Evolutionary conservation across 805 yeast genomes (phyloP).

Genomic region (Suhomyces faveliae): DNA sequence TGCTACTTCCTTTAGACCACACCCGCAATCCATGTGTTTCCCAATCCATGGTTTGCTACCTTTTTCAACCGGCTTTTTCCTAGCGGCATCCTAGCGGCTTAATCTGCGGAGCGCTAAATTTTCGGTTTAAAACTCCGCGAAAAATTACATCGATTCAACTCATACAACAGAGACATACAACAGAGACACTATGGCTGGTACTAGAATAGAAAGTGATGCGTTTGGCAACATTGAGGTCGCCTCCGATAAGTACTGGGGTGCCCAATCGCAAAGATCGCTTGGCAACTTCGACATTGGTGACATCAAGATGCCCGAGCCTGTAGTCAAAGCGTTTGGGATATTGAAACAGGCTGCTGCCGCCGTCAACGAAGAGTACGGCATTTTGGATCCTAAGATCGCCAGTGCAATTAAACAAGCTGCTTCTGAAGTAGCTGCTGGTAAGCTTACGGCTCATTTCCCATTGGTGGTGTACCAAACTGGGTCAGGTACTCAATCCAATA

Average conservation of each 20-base stretch:
- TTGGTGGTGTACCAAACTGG: constrained; percentile 42
- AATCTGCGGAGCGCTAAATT: no score
- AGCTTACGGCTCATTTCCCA: constrained; percentile 40
- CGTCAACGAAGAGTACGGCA: constrained; percentile 34
- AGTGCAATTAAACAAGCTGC: constrained; percentile 38
- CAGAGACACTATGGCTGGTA: background rate
- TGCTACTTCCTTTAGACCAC: no score
- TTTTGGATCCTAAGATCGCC: constrained; percentile 32
- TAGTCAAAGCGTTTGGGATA: constrained; percentile 35
- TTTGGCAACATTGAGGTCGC: constrained; percentile 39
- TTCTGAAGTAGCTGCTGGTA: constrained; percentile 38
- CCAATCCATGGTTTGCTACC: no score
- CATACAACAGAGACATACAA: background rate
- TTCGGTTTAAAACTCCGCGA: background rate
- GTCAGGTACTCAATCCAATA: constrained; percentile 40
- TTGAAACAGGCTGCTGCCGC: constrained; percentile 40
- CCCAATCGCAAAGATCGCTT: constrained; percentile 39
- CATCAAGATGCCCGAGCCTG: constrained; percentile 36
- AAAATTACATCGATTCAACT: background rate
- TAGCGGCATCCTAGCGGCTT: no score
- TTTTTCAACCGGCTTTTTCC: no score
- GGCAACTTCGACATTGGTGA: constrained; percentile 40
- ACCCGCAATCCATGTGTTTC: no score
- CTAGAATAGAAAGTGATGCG: constrained; percentile 38
- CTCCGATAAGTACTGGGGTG: constrained; percentile 37